Conservation (phyloP, 352 stramenopile genomes). For the Pythium dissotocum region DNA sequence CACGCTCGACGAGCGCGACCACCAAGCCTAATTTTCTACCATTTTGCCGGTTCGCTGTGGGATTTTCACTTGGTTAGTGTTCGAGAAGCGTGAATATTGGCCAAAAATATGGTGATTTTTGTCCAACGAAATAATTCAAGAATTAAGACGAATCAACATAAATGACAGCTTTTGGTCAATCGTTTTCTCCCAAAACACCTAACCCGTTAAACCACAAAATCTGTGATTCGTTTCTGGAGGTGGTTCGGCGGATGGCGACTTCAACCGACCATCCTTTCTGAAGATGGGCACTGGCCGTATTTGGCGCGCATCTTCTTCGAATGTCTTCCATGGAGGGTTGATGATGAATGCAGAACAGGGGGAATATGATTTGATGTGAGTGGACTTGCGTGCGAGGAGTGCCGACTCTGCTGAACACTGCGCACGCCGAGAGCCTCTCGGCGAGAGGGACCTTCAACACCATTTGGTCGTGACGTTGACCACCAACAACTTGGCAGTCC, state of each 20-base stretch:
- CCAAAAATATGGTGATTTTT: background rate
- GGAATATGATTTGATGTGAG: background rate
- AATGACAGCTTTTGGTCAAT: background rate
- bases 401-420: background rate
- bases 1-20: background rate
- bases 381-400: background rate
- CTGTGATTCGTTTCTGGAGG: background rate
- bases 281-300: constrained; percentile 7
- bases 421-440: background rate
- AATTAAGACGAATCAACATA: background rate
- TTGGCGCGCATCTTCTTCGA: constrained; percentile 5
- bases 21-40: background rate
- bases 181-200: background rate
- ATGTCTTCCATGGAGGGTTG: background rate
- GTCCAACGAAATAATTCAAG: background rate
- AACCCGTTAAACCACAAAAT: background rate
- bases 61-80: background rate
- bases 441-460: background rate
- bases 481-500: too few relatives aligned
- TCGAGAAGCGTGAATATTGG: background rate
- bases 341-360: background rate
- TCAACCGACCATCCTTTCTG: constrained; percentile 6
- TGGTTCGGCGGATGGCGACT: background rate
- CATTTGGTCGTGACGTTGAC: too few relatives aligned
- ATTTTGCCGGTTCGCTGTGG: constrained; percentile 2